A percentile compares a stretch with the other conserved stretches of the same genome.
These are phyloP conservation scores for Lachnellula cervina DNA, from an alignment of 2,329 filamentous ascomycete genomes.

Conservation along the genomic window DNA sequence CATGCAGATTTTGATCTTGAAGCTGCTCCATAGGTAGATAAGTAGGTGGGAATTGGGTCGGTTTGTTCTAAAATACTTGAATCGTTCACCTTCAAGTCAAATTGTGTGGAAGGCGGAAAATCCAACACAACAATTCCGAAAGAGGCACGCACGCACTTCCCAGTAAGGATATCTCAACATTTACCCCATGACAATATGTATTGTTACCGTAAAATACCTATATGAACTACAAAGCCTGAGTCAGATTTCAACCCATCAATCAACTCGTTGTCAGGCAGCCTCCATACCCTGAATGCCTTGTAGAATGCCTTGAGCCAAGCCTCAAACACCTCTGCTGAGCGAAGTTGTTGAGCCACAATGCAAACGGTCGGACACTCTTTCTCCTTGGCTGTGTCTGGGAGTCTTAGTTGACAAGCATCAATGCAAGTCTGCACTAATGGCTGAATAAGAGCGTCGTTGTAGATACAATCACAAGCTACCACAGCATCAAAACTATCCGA, in stretches of 20 bases:
- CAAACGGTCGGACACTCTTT: constrained; percentile 56
- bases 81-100: too few species aligned
- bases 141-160: background rate
- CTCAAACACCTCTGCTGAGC: constrained; percentile 80
- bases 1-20: too few species aligned
- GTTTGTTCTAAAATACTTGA: too few species aligned
- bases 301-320: constrained; percentile 70
- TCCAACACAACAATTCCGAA: background rate
- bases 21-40: too few species aligned
- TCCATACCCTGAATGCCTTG: constrained; percentile 67
- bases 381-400: constrained; percentile 7
- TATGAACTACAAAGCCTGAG: constrained; percentile 77
- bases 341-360: constrained; percentile 82
- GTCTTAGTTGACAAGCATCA: constrained; percentile 63
- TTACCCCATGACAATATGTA: too few species aligned
- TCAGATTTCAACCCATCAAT: constrained; percentile 52
- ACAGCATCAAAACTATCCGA: constrained; percentile 60
- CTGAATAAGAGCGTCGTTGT: constrained; percentile 79
- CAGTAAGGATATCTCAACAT: background rate
- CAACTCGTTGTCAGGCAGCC: constrained; percentile 61
- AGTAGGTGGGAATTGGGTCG: too few species aligned
- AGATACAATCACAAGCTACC: constrained; percentile 89
- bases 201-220: constrained; percentile 57
- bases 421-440: constrained; percentile 79
- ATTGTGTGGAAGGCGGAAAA: too few species aligned